Evolutionary conservation across 73 alveolate species (phyloP), one percentile per base, ranked within the genome.

Genomic region (Paramecium pentaurelia): DNA sequence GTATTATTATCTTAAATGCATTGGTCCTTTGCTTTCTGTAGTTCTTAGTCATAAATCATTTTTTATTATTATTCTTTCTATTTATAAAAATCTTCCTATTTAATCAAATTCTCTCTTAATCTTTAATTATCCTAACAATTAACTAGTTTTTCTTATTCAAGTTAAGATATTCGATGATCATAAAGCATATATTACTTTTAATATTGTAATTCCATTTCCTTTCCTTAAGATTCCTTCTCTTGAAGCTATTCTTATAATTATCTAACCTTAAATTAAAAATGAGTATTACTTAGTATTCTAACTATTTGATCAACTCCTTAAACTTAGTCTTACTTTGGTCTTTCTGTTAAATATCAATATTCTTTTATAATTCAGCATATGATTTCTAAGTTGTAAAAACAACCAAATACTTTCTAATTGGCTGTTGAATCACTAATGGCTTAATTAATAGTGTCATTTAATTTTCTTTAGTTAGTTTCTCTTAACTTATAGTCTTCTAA

Each of bases 401-500:
- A 32, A 34, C 0, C 37, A 75, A 42, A 73, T 44, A 42, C 75
- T 45, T 80, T 37, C 47, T 40, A 40, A 73, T 12, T 45, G 45
- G 71, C 36, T 27, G 44, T 44, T 49, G 51, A 64, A 14, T 64
- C 84, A 45, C 28, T 80, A 5, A 80, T 80, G 34, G 91, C 91
- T 44, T 25, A 45, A 2, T 28, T 40, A 45, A 80, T 80, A 18
- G 91, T 47, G 8, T 80, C 91, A 49, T 80, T 80, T 47, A 80
- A 49, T 49, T 49, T 80, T 14, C 51, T 80, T 47, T 80, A 30
- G 27, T 27, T 80, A 11, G 71, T 18, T 80, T 80, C 91, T 27
- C 91, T 80, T 5, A 27, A 22, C 18, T 80, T 80, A 47, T 47
- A 80, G 25, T 80, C 91, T 11, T 80, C 91, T 14, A 80, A 80